A percentile compares a stretch with the other conserved stretches of the same genome.
Conservation (phyloP, 768 basidiomycete genomes). For the Flagelloscypha sp. region DNA sequence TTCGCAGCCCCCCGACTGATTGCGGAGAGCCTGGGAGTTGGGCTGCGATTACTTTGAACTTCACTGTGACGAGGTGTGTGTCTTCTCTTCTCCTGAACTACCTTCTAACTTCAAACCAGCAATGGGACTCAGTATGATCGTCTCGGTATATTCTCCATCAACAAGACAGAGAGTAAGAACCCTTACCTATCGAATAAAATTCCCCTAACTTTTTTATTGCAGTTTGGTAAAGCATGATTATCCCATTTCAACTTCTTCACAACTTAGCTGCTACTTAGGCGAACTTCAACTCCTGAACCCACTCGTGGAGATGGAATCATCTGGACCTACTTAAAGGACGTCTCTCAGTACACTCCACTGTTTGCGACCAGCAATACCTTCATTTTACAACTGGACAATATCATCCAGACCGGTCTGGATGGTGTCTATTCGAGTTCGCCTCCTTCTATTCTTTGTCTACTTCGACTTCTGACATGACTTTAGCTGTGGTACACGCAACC, state of each 20-base stretch:
- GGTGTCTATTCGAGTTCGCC: constrained; percentile 63
- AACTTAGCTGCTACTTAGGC: constrained; percentile 46
- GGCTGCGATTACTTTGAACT: constrained; percentile 68
- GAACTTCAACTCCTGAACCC: constrained; percentile 76
- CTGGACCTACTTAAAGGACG: constrained; percentile 73
- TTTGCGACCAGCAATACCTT: constrained; percentile 62
- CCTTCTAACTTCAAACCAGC: no score
- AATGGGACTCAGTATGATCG: constrained; percentile 76
- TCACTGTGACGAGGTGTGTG: no score
- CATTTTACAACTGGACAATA: constrained; percentile 67
- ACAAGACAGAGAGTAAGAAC: constrained; percentile 64
- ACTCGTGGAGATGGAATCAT: constrained; percentile 59
- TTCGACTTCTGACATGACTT: constrained; percentile 1
- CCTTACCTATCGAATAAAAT: neutral
- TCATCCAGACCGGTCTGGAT: constrained; percentile 46
- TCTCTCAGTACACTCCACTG: constrained; percentile 62
- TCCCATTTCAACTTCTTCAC: neutral
- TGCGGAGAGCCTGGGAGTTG: constrained; percentile 66
- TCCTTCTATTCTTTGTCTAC: neutral
- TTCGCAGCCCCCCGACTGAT: constrained; percentile 57
- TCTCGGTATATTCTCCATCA: constrained; percentile 64
- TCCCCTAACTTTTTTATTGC: neutral
- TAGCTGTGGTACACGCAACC: constrained; percentile 63
- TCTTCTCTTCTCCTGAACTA: no score
- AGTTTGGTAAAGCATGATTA: neutral